Percentiles rank a stretch among this genome's conserved stretches.
Conservation (phyloP, 2,329 filamentous ascomycete species). For the Didymella pomorum region DNA sequence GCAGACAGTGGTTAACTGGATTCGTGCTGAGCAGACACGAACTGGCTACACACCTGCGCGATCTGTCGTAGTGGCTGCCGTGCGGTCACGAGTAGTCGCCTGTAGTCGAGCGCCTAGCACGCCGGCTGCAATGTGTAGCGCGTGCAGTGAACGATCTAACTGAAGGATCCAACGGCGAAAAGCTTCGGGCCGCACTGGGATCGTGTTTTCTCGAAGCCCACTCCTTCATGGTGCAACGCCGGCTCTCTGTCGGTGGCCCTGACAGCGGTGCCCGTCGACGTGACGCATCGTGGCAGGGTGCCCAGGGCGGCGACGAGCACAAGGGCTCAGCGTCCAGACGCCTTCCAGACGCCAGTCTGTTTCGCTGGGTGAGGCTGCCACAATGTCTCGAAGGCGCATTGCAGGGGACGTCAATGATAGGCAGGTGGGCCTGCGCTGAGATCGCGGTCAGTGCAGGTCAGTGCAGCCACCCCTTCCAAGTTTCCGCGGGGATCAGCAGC, state of each 20-base stretch:
- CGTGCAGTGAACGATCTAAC: conserved; percentile 45
- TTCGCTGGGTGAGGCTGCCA: conserved; percentile 41
- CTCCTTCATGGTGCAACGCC: conserved; percentile 39
- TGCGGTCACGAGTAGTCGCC: conserved; percentile 11
- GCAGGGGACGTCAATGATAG: conserved; percentile 18
- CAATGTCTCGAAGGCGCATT: conserved; percentile 32
- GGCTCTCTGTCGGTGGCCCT: conserved; percentile 38
- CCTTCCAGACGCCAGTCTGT: conserved; percentile 23
- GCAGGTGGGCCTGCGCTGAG: conserved; percentile 17
- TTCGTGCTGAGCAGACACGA: conserved; percentile 33
- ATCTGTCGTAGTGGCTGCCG: conserved; percentile 40
- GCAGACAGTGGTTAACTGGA: conserved; percentile 36
- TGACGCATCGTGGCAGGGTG: conserved; percentile 30
- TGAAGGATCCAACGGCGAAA: conserved; percentile 47
- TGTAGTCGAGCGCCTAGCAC: conserved; percentile 40
- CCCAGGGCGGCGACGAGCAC: conserved; percentile 11
- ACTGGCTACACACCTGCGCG: conserved; percentile 47
- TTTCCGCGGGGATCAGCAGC: conserved; percentile 41
- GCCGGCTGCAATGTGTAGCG: conserved; percentile 34
- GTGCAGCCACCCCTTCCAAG: conserved; percentile 27
- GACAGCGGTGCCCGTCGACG: conserved; percentile 42
- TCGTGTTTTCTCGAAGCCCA: conserved; percentile 50
- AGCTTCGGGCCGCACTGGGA: conserved; percentile 51
- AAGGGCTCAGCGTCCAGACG: conserved; percentile 18
- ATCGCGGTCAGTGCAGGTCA: conserved; percentile 16